Conservation (phyloP, 768 basidiomycete species). For the Tricholoma furcatifolium region DNA sequence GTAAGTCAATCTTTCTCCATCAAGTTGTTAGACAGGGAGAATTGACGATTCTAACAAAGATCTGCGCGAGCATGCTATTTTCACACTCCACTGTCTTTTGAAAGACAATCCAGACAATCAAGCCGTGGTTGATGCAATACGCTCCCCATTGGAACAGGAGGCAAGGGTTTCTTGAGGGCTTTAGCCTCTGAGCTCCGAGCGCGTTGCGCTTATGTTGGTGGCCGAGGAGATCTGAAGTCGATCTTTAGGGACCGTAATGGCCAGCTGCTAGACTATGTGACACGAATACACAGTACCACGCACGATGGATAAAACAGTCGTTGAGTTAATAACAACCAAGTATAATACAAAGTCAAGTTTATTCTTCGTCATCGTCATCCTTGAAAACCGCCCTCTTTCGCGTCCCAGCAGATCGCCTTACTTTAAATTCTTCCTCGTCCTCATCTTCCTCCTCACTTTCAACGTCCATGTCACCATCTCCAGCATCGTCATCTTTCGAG, state of each 20-base stretch:
- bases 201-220: too few species aligned
- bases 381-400: constrained; percentile 61
- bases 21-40: constrained; percentile 8
- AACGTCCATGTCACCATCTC: constrained; percentile 27
- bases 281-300: too few species aligned
- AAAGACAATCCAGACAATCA: constrained; percentile 80
- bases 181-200: background rate
- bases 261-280: too few species aligned
- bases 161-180: constrained; percentile 37
- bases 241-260: too few species aligned
- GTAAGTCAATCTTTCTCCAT: constrained; percentile 48
- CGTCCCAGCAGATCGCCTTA: constrained; percentile 53
- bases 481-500: constrained; percentile 27
- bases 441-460: constrained; percentile 41
- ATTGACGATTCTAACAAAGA: constrained; percentile 42
- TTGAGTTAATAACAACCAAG: background rate
- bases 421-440: constrained; percentile 69
- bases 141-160: constrained; percentile 59
- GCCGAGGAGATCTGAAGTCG: too few species aligned
- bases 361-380: constrained; percentile 63
- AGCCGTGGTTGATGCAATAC: constrained; percentile 69
- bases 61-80: constrained; percentile 88
- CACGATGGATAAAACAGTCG: background rate
- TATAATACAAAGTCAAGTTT: background rate
- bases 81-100: constrained; percentile 78